Conservation (phyloP, 2,329 filamentous ascomycete genomes). For the Drechmeria coniospora region DNA sequence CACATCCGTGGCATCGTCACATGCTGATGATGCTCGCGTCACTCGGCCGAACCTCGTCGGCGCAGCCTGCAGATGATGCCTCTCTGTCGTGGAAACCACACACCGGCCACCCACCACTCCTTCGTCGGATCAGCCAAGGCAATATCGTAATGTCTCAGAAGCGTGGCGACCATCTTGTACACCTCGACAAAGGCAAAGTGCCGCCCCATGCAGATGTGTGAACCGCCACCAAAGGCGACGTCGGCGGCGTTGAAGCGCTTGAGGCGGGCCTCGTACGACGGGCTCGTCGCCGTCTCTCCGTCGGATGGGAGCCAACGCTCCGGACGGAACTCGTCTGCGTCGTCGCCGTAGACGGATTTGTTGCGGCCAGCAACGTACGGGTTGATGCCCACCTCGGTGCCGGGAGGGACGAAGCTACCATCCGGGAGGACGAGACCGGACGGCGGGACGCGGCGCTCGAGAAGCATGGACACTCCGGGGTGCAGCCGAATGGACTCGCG, state of each 20-base stretch:
- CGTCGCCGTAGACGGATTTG: constrained; percentile 22
- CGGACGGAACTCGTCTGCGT: constrained; percentile 27
- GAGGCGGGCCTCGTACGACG: constrained; percentile 18
- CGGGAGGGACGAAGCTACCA: not conserved
- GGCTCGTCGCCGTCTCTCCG: constrained; percentile 15
- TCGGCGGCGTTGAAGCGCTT: constrained; percentile 19
- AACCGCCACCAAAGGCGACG: constrained; percentile 17
- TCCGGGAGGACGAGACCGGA: not conserved
- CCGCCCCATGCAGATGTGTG: constrained; percentile 17
- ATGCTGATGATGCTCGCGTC: too few species aligned
- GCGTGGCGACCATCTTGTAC: not conserved
- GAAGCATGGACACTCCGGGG: not conserved
- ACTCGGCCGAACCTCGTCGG: too few species aligned
- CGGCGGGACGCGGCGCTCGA: not conserved
- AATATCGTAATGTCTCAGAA: too few species aligned
- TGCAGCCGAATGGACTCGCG: not conserved
- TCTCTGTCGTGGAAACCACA: too few species aligned
- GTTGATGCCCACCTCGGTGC: constrained; percentile 9
- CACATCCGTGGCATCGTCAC: too few species aligned
- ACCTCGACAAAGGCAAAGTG: constrained; percentile 10
- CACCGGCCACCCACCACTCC: too few species aligned
- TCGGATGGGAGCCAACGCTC: constrained; percentile 27
- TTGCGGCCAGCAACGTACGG: constrained; percentile 21
- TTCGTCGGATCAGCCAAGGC: too few species aligned
- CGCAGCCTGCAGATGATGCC: too few species aligned